These are phyloP conservation scores for Nakazawaea ishiwadae DNA, from an alignment of 805 yeast species.

Conservation along the genomic window DNA sequence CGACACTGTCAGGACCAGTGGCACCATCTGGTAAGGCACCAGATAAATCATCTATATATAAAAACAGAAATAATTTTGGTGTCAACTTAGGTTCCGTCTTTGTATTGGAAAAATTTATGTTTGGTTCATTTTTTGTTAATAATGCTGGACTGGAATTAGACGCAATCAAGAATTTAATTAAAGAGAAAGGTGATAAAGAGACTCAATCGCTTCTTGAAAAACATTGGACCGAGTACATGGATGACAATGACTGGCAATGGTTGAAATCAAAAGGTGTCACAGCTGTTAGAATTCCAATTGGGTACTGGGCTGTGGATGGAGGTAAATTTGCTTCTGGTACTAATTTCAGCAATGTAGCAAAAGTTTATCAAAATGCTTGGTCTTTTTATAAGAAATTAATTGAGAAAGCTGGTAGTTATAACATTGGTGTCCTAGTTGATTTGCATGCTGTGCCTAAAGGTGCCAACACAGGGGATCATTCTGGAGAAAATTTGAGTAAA, in stretches of 20 bases:
- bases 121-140: slow-evolving; percentile 53
- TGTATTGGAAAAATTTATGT: slow-evolving; percentile 78
- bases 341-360: slow-evolving; percentile 49
- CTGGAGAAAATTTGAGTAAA: slow-evolving; percentile 59
- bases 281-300: slow-evolving; percentile 81
- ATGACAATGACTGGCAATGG: slow-evolving; percentile 79
- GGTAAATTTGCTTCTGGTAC: slow-evolving; percentile 56
- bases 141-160: slow-evolving; percentile 67
- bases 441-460: slow-evolving; percentile 91
- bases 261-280: slow-evolving; percentile 63
- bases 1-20: slow-evolving; percentile 24
- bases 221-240: slow-evolving; percentile 64
- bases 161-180: slow-evolving; percentile 51
- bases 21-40: slow-evolving; percentile 32
- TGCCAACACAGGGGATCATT: slow-evolving; percentile 81
- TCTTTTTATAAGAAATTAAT: slow-evolving; percentile 47
- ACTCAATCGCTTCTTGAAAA: slow-evolving; percentile 49
- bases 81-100: slow-evolving; percentile 83
- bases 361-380: slow-evolving; percentile 78
- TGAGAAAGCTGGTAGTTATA: slow-evolving; percentile 50
- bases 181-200: slow-evolving; percentile 45
- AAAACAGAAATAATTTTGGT: slow-evolving; percentile 65
- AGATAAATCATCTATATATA: slow-evolving; percentile 45
- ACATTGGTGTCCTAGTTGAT: slow-evolving; percentile 77
- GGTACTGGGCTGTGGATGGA: slow-evolving; percentile 82